Evolutionary conservation across 768 basidiomycete genomes (phyloP).

Genomic region (Mycena haematopus): DNA sequence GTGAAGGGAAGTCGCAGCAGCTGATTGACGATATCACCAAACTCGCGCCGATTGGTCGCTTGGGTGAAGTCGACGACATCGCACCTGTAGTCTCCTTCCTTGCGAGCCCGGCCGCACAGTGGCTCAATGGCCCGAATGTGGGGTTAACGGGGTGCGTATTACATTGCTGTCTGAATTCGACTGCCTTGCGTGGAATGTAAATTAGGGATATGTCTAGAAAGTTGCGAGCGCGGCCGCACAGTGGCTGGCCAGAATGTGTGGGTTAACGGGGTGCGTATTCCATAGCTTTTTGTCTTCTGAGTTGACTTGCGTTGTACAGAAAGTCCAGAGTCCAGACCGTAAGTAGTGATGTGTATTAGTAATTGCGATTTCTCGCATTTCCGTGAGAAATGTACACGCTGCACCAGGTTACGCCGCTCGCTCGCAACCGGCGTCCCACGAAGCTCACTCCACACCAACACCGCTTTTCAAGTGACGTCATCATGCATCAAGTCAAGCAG

Average conservation of each 20-base stretch:
- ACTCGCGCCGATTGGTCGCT: conserved; percentile 40
- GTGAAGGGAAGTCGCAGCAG: conserved; percentile 56
- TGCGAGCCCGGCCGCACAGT: conserved; percentile 56
- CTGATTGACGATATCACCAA: conserved; percentile 52
- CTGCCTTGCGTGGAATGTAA: not conserved
- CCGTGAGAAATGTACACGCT: no score
- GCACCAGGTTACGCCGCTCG: no score
- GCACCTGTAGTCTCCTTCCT: conserved; percentile 60
- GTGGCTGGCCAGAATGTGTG: no score
- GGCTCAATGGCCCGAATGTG: conserved; percentile 67
- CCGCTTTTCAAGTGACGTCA: no score
- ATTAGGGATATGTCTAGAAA: not conserved
- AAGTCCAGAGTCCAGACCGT: no score
- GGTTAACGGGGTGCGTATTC: no score
- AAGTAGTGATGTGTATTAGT: no score
- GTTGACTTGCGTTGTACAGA: no score
- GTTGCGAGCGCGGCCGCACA: conserved; percentile 45
- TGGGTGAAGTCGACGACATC: conserved; percentile 60
- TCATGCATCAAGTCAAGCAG: not conserved
- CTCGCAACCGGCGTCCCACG: no score
- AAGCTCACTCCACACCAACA: no score
- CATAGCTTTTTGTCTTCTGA: no score
- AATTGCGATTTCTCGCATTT: no score
- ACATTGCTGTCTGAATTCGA: not conserved
- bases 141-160: conserved; percentile 60